Evolutionary conservation across 1,139 yeast species (phyloP), one percentile per base, ranked within the genome.

Genomic region (Yamadazyma trypodendri): DNA sequence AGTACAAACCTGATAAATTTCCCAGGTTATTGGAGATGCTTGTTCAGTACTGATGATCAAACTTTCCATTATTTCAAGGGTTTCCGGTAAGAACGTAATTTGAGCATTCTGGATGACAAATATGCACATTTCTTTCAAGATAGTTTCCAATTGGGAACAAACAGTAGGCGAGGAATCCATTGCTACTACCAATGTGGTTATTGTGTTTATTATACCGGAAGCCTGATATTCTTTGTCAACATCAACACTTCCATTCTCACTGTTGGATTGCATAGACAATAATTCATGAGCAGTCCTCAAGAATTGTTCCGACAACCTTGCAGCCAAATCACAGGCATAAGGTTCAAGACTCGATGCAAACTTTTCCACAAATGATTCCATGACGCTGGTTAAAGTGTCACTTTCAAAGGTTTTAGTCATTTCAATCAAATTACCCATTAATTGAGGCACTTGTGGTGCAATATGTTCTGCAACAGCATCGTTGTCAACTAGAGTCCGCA

Each of bases 341-440:
- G 83, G 83, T 49, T 75, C 80, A 43, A 77, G 64, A 50, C 75
- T 72, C 25, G 61, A 56, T 2, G 81, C 71, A 49, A 76, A 77
- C 45, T 66, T 72, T 39, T 74, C 74, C 7, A 77, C 82, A 50
- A 77, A 73, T 12, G 71, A 67, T 42, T 77, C 82, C 79, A 78
- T 77, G 3, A 76, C 76, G 24, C 70, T 68, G 32, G 77, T 72
- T 43, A 77, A 64, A 30, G 76, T 65, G 48, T 77, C 83, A 44
- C 77, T 65, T 52, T 77, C 81, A 41, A 72, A 66, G 18, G 60
- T 58, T 49, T 72, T 72, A 24, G 78, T 71, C 63, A 77, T 61
- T 37, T 72, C 75, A 42, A 77, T 62, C 38, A 77, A 63, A 11
- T 69, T 67, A 18, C 72, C 71, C 79, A 77, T 75, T 24, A 76